Base-by-base conservation (phyloP, 805 yeast species). In the Ogataea angusta region DNA sequence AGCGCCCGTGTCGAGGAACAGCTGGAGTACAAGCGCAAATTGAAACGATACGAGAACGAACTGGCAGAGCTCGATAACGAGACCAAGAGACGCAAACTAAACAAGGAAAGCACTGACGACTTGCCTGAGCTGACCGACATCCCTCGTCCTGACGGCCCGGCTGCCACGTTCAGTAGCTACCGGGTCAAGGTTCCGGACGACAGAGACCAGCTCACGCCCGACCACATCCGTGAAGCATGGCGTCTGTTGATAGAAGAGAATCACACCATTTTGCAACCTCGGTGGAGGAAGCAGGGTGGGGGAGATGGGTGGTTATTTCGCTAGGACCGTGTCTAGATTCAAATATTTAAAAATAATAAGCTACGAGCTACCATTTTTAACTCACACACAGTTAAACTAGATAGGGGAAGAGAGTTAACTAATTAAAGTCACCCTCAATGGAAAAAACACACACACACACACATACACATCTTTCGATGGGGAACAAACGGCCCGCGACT, bases 211-310 rank as follows among this genome's bases (percentile, higher is more conserved):
- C 60, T 90, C 32, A 69, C 78, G 24, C 95, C 97, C 0, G 89
- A 85, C 45, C 95, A 90, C 56, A 72, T 90, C 21, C 65, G 95
- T 36, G 95, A 88, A 53, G 96, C 96, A 1, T 86, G 95, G 91
- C 69, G 95, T 51, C 60, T 84, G 34, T 84, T 81, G 50, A 78
- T 76, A 49, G 48, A 72, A 30, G 95, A 89, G 53, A 77, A 74
- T 37, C 80, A 82, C 23, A 73, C 80, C 3, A 73, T 79, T 1
- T 78, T 85, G 5, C 49, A 47, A 30, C 74, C 82, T 2, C 76
- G 78, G 38, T 84, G 90, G 87, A 69, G 90, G 42, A 61, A 72
- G 6, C 86, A 83, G 55, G 87, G 87, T 10, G 82, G 82, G 4
- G 77, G 81, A 2, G 84, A 80, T 52, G 91, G 91, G 0, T 59